Conservation (phyloP, 352 stramenopile species). For the Pythium scleroteichum region DNA sequence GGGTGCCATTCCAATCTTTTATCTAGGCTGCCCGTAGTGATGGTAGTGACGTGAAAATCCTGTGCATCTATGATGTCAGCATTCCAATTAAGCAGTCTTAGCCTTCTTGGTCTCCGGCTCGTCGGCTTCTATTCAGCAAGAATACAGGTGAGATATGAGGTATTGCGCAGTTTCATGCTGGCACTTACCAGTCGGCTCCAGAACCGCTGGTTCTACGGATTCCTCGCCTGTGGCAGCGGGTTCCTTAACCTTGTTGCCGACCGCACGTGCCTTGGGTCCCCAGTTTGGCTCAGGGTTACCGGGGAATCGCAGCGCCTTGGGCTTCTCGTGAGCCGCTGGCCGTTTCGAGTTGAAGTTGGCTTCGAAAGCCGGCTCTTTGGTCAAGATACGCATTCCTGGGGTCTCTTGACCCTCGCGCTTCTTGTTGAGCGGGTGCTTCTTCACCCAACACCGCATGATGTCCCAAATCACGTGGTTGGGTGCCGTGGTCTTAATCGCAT, state of each 20-base stretch:
- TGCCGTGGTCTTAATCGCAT: conserved; percentile 98
- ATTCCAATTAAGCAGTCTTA: conserved; percentile 52
- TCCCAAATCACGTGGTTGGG: conserved; percentile 98
- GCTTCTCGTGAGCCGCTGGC: conserved; percentile 66
- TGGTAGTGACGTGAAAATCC: background rate
- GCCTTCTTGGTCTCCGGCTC: conserved; percentile 79
- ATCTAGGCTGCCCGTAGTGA: background rate
- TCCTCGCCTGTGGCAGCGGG: background rate
- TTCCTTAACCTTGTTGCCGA: conserved; percentile 59
- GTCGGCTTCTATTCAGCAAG: conserved; percentile 35
- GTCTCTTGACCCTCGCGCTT: conserved; percentile 83
- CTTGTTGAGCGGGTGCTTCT: conserved; percentile 92
- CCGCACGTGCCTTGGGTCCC: conserved; percentile 92
- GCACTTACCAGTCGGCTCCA: conserved; percentile 29
- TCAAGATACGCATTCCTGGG: conserved; percentile 82
- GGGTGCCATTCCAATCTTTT: background rate
- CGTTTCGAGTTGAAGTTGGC: conserved; percentile 83
- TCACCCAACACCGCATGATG: conserved; percentile 96
- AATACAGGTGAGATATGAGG: no score
- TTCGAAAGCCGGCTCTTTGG: conserved; percentile 81
- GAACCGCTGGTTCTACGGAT: conserved; percentile 12
- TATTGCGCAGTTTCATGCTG: no score
- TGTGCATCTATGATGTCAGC: conserved; percentile 14
- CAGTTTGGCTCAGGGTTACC: conserved; percentile 96
- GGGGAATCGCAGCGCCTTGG: conserved; percentile 92